Conservation (phyloP, 176 grass and related monocot species). For the Echinochloa phyllopogon region DNA sequence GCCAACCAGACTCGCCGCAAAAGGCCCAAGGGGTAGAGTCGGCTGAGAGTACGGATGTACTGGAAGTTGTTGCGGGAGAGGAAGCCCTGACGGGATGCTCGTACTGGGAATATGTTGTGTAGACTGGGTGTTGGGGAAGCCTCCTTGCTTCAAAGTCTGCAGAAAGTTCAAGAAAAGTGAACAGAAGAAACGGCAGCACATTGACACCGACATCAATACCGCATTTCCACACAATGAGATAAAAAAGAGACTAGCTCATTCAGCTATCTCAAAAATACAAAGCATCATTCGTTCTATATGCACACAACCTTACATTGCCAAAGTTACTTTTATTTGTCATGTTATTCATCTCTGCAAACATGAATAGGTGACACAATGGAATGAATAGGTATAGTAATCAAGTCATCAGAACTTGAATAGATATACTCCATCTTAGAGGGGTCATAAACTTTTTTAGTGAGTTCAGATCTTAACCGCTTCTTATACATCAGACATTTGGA, state of each 20-base stretch:
- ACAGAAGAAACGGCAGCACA: conserved; percentile 32
- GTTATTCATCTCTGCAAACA: conserved; percentile 7
- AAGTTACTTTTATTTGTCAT: background rate
- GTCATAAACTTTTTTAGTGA: background rate
- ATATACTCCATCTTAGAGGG: conserved; percentile 2
- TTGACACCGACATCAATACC: background rate
- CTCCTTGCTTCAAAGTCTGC: conserved; percentile 69
- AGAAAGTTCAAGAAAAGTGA: conserved; percentile 30
- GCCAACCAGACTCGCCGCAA: conserved; percentile 77
- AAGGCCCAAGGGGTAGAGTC: conserved; percentile 77
- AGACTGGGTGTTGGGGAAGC: conserved; percentile 65
- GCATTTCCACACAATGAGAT: conserved; percentile 2
- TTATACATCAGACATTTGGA: background rate
- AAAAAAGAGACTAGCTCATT: conserved; percentile 12
- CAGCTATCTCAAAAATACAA: conserved; percentile 1
- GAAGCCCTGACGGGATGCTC: conserved; percentile 62
- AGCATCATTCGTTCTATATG: conserved; percentile 12
- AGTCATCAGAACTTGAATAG: conserved; percentile 4
- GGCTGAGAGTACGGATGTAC: conserved; percentile 92
- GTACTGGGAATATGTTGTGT: conserved; percentile 68
- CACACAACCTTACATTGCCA: conserved; percentile 6
- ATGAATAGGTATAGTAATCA: background rate
- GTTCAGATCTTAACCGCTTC: background rate
- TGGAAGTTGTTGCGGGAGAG: conserved; percentile 73
- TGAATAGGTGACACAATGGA: background rate